Evolutionary conservation across 1,284 basidiomycete genomes (phyloP).

Genomic region (Ustilago vetiveriae): DNA sequence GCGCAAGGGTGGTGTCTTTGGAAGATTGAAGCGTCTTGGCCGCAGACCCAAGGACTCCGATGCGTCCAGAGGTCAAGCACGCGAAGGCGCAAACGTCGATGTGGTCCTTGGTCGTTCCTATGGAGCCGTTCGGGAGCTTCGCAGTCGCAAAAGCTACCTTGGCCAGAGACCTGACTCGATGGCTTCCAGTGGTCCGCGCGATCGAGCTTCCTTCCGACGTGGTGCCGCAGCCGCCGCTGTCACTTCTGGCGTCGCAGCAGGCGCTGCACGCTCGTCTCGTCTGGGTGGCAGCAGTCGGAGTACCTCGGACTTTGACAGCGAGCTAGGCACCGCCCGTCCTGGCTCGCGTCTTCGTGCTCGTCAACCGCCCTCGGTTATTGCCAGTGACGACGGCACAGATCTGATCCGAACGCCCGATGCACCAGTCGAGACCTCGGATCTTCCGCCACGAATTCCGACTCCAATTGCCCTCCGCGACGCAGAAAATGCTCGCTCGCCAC

Average conservation of each 20-base stretch:
- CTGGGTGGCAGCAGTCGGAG: conserved; percentile 22
- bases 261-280: conserved; percentile 14
- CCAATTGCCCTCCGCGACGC: conserved; percentile 47
- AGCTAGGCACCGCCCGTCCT: conserved; percentile 23
- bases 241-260: conserved; percentile 21
- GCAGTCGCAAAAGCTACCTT: conserved; percentile 41
- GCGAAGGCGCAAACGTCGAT: conserved; percentile 35
- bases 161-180: conserved; percentile 14
- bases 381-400: conserved; percentile 28
- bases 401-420: not conserved
- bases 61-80: not conserved
- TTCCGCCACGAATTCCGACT: conserved; percentile 20
- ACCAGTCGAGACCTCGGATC: conserved; percentile 9
- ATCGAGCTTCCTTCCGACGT: conserved; percentile 19
- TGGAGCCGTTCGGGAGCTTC: conserved; percentile 43
- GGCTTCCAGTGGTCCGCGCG: conserved; percentile 3
- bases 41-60: conserved; percentile 19
- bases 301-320: conserved; percentile 33
- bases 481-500: conserved; percentile 45
- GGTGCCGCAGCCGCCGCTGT: conserved; percentile 29
- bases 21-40: conserved; percentile 38
- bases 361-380: conserved; percentile 27
- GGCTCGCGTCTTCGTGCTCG: conserved; percentile 14
- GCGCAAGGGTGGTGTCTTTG: conserved; percentile 46
- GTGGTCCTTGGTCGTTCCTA: conserved; percentile 45